Evolutionary conservation across 441 rosid genomes (phyloP), one percentile per base, ranked within the genome.

Genomic region (Gossypium davidsonii): DNA sequence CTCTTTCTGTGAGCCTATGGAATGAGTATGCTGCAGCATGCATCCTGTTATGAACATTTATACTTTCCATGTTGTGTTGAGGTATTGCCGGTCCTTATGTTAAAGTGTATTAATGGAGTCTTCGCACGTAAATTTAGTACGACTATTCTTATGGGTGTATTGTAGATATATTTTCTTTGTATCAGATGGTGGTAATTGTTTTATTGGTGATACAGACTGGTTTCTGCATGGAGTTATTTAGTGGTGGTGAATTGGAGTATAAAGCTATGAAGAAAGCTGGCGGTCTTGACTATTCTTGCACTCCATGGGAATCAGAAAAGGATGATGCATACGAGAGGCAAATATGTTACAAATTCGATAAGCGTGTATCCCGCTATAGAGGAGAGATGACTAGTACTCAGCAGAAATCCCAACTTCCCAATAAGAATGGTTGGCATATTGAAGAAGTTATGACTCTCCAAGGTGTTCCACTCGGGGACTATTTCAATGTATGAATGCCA

Each of bases 361-460:
- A 88, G 78, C 75, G 78, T 20, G 75, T 90, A 56, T 91, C 96
- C 52, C 92, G 86, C 18, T 92, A 88, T 9, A 80, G 91, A 73
- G 99, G 98, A 80, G 99, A 92, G 81, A 98, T 90, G 74, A 95
- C 99, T 21, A 89, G 97, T 68, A 87, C 92, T 72, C 97, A 95
- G 84, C 98, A 95, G 84, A 92, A 88, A 73, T 81, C 90, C n/a
- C 88, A 79, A 34, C 80, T 90, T 21, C 42, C 89, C 15, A 95
- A 89, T 72, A 82, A 75, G 67, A 89, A 86, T 44, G 91, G 97
- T 46, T 92, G 98, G 99, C 79, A 89, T 69, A 82, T 91, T 2
- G 93, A 92, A 85, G 98, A 95, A 84, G 94, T 95, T 66, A 84
- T 91, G 92, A 86, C 98, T 62, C 93, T 95, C 74, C 98, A 92